These are phyloP conservation scores for Eutypella sp. DNA, from an alignment of 2,329 filamentous ascomycete genomes.

Conservation along the genomic window DNA sequence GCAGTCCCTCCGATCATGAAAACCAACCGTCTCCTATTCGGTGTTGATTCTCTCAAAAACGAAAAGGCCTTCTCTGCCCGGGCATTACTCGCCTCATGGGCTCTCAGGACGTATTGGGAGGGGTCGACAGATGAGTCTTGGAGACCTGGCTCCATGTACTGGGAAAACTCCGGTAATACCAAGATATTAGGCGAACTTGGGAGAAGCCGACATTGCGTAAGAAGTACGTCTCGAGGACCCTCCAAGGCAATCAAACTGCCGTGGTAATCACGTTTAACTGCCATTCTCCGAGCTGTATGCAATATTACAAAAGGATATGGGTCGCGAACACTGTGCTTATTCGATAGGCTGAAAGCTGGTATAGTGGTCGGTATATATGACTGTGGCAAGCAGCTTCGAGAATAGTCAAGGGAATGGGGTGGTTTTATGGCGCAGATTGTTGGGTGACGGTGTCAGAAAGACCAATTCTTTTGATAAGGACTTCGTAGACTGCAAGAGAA, in stretches of 20 bases:
- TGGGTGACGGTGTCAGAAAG: too few relatives aligned
- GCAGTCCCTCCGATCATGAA: slow-evolving; percentile 57
- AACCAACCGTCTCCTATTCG: slow-evolving; percentile 47
- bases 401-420: too few relatives aligned
- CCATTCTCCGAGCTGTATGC: slow-evolving; percentile 19
- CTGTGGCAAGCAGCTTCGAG: too few relatives aligned
- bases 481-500: too few relatives aligned
- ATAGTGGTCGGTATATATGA: neutral
- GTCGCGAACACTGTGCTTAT: neutral
- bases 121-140: slow-evolving; percentile 29
- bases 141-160: slow-evolving; percentile 35
- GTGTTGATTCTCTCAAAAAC: slow-evolving; percentile 45
- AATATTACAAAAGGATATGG: neutral
- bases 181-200: slow-evolving; percentile 55
- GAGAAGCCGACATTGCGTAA: slow-evolving; percentile 55
- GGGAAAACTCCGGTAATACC: slow-evolving; percentile 48
- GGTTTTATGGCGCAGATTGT: too few relatives aligned
- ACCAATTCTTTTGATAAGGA: too few relatives aligned
- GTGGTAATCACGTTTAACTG: slow-evolving; percentile 21
- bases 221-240: slow-evolving; percentile 48
- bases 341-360: neutral
- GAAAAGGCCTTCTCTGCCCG: slow-evolving; percentile 44
- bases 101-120: slow-evolving; percentile 38
- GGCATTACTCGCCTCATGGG: slow-evolving; percentile 45
- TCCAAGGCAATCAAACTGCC: slow-evolving; percentile 58